Conservation (phyloP, 257 asterid genomes). For the Fraxinus americana region DNA sequence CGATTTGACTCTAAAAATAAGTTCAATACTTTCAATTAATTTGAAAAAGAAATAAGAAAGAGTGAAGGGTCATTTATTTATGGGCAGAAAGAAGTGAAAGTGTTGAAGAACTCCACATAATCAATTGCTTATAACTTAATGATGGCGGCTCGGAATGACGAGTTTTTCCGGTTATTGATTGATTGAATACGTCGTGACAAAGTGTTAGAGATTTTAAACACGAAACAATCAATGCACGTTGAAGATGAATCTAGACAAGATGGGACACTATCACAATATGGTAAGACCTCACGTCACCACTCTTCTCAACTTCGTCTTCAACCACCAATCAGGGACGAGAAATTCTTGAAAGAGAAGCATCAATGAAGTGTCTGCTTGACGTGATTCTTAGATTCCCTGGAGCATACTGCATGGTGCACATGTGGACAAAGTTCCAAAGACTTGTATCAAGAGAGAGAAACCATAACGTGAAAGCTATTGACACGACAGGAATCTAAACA, state of each 20-base stretch:
- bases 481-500: not conserved
- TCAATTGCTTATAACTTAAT: too few species aligned
- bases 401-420: not conserved
- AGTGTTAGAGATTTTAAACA: not conserved
- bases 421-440: not conserved
- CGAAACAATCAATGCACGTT: not conserved
- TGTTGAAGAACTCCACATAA: too few species aligned
- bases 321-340: not conserved
- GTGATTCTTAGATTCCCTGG: slow-evolving; percentile 1
- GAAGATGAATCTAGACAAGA: not conserved
- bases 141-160: too few species aligned
- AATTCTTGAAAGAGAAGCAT: not conserved
- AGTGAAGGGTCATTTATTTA: too few species aligned
- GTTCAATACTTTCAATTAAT: too few species aligned
- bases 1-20: too few species aligned
- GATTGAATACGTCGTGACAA: too few species aligned
- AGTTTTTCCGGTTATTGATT: too few species aligned
- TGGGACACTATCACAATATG: not conserved
- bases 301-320: not conserved
- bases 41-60: too few species aligned
- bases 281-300: not conserved
- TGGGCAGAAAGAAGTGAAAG: too few species aligned
- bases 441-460: not conserved
- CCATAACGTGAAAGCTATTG: not conserved
- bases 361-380: not conserved